Evolutionary conservation across 257 asterid species (phyloP).

Genomic region (Verbena officinalis): DNA sequence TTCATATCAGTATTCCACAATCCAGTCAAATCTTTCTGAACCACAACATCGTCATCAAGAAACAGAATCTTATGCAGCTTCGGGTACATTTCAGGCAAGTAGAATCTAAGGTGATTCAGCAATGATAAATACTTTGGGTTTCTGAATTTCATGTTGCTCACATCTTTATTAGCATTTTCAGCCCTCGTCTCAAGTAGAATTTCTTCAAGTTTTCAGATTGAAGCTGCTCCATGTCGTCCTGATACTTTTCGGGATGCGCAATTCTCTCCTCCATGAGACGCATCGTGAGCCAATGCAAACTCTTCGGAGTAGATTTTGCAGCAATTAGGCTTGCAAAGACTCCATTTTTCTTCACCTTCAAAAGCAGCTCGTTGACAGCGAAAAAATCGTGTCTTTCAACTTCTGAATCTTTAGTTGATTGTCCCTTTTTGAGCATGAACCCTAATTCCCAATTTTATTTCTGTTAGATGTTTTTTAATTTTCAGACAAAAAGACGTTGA

Average conservation of each 20-base stretch:
- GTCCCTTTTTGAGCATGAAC: no score
- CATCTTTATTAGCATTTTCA: constrained; percentile 79
- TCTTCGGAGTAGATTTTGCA: constrained; percentile 96
- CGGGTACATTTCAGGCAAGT: constrained; percentile 93
- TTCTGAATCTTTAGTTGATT: constrained; percentile 96
- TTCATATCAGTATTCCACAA: constrained; percentile 85
- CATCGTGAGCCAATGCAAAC: constrained; percentile 98
- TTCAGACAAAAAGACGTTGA: no score
- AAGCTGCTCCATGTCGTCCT: constrained; percentile 70
- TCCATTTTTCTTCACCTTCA: constrained; percentile 92
- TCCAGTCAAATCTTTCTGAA: constrained; percentile 91
- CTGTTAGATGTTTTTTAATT: no score
- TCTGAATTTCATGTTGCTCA: constrained; percentile 65
- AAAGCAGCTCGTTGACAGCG: constrained; percentile 86
- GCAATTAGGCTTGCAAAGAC: constrained; percentile 83
- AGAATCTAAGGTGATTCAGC: constrained; percentile 87
- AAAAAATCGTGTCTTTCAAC: constrained; percentile 88
- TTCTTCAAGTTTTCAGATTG: constrained; percentile 56
- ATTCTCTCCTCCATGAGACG: constrained; percentile 96
- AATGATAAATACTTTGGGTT: constrained; percentile 81
- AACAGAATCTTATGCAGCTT: constrained; percentile 77
- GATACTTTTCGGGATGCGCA: constrained; percentile 86
- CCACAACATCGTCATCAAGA: constrained; percentile 92
- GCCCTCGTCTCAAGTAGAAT: constrained; percentile 76
- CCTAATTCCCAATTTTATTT: no score